Evolutionary conservation across 2,329 filamentous ascomycete species (phyloP).

Genomic region (Cladobotryum mycophilum): DNA sequence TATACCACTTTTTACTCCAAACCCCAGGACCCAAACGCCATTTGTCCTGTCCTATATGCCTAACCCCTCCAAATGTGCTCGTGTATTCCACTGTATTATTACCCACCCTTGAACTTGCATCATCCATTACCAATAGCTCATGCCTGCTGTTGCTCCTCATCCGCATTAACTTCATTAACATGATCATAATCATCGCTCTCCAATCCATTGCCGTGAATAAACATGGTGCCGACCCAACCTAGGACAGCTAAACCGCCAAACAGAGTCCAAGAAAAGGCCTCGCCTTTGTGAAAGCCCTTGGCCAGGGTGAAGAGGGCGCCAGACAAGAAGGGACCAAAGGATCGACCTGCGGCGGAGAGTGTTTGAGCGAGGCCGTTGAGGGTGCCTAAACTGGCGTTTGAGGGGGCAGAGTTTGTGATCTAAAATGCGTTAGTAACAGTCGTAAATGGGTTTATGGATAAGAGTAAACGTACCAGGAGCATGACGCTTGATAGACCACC

Average conservation of each 20-base stretch:
- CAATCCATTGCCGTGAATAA: constrained; percentile 59
- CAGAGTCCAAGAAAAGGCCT: constrained; percentile 76
- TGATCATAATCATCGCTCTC: constrained; percentile 52
- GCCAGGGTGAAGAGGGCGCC: constrained; percentile 80
- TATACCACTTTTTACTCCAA: too few relatives aligned
- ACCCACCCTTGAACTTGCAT: too few relatives aligned
- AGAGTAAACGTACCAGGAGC: constrained; percentile 58
- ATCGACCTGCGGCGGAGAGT: constrained; percentile 81
- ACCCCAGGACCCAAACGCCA: too few relatives aligned
- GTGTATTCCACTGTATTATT: too few relatives aligned
- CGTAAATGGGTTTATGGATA: background rate
- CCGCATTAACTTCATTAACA: constrained; percentile 26
- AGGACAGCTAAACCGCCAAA: constrained; percentile 78
- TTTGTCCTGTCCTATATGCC: too few relatives aligned
- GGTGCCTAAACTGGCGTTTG: constrained; percentile 77
- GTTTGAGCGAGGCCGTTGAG: constrained; percentile 93
- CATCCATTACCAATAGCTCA: background rate
- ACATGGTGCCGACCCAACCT: constrained; percentile 74
- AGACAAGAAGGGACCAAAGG: constrained; percentile 80
- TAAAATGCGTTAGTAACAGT: constrained; percentile 25
- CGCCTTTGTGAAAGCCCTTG: constrained; percentile 68
- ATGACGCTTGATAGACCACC: constrained; percentile 86
- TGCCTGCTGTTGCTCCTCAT: constrained; percentile 10
- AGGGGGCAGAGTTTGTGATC: constrained; percentile 91
- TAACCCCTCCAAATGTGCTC: too few relatives aligned